Evolutionary conservation across 2,329 filamentous ascomycete species (phyloP), one percentile per base, ranked within the genome.

Genomic region (Cercospora sp.): DNA sequence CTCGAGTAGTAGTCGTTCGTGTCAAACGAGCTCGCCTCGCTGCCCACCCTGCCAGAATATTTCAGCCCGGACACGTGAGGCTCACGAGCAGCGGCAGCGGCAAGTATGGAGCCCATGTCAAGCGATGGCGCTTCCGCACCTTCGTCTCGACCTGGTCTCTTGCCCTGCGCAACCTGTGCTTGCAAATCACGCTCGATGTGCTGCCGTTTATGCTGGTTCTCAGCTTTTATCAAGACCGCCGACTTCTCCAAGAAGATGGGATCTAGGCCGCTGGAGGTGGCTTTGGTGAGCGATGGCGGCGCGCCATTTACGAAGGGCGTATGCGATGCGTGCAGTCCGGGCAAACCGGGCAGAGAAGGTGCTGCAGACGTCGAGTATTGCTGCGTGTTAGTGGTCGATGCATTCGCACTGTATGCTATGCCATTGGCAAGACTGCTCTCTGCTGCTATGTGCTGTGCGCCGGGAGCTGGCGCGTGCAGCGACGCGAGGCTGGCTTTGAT

Each of bases 1-100:
- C 94, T 97, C 73, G 94, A 97, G 84, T 98, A 97, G 80, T 97
- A 97, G 48, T 93, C 95, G 77, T 96, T 93, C 79, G 96, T 91
- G 81, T 97, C 93, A 82, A 93, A 92, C 40, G 92, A 95, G 79
- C 94, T 91, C 59, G 70, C 70, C 51, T 65, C 68, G 68, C 72
- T 75, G 79, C 88, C 88, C 67, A 84, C 84, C 80, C 89, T 84
- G 82, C 87, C 86, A 84, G 84, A 83, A 68, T 80, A 78, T 70
- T 81, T 81, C 71, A 87, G 83, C 76, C 87, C 85, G 75, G 90
- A 87, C 73, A 89, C 84, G 65, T 72, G 72, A 89, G 89, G 79
- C 90, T 88, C 77, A 93, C 91, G 73, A 92, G 83, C 71, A 76
- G 94, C 84, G 69, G 96, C 89, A 79, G 92, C 76, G 42, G 75